phyloP scores from a whole-genome alignment of 768 basidiomycete species.

The Lyophyllum semitale region DNA sequence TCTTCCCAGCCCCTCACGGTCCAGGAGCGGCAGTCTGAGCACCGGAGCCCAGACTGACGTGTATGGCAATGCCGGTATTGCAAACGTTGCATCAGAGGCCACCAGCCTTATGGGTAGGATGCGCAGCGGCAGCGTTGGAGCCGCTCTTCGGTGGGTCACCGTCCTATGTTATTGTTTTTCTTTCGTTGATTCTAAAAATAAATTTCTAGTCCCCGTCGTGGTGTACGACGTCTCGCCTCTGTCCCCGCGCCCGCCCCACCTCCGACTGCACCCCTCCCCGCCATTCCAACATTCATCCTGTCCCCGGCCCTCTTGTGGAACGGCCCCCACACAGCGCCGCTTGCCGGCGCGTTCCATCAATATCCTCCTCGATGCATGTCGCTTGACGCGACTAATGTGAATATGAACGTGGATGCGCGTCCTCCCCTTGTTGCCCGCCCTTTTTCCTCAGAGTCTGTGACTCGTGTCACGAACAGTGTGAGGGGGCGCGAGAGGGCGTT shows the following conservation, averaged over 20 bases:
- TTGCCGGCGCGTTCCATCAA: constrained; percentile 6
- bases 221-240: constrained; percentile 34
- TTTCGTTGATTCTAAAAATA: constrained; percentile 3
- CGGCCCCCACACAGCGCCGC: constrained; percentile 12
- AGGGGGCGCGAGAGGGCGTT: constrained; percentile 33
- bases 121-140: constrained; percentile 55
- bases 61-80: constrained; percentile 5
- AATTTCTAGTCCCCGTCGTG: constrained; percentile 38
- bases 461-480: not conserved
- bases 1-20: constrained; percentile 39
- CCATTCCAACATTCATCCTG: constrained; percentile 25
- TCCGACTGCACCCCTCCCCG: constrained; percentile 42
- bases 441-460: constrained; percentile 3
- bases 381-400: not conserved
- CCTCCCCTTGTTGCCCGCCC: constrained; percentile 3
- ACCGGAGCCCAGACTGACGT: constrained; percentile 9
- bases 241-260: constrained; percentile 39
- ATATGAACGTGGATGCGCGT: not conserved
- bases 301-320: constrained; percentile 10
- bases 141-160: constrained; percentile 25
- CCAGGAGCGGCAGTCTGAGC: constrained; percentile 49
- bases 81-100: constrained; percentile 25
- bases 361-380: not conserved
- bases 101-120: constrained; percentile 53
- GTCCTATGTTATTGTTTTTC: constrained; percentile 9